These are phyloP conservation scores for Buxus sempervirens DNA, from an alignment of 164 flowering plant species.

Conservation along the genomic window DNA sequence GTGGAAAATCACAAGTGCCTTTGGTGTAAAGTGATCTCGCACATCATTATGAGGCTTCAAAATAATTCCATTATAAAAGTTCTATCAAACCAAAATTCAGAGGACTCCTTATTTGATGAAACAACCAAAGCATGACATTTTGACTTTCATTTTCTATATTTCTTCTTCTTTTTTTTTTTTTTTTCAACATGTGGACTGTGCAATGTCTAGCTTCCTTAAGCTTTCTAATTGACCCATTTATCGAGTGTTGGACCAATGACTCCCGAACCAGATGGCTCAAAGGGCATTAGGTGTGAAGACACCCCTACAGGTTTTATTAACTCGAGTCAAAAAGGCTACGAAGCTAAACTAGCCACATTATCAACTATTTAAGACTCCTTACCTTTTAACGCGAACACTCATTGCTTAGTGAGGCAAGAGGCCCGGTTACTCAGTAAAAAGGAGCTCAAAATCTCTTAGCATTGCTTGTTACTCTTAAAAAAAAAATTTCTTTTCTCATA, in stretches of 20 bases:
- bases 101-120: background rate
- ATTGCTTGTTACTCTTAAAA: background rate
- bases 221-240: background rate
- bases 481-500: no score
- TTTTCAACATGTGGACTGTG: background rate
- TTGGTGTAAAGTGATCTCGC: background rate
- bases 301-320: background rate
- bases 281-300: background rate
- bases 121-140: background rate
- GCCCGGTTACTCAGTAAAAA: background rate
- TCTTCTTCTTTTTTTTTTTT: no score
- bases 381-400: background rate
- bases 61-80: background rate
- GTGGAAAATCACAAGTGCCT: background rate
- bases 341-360: background rate
- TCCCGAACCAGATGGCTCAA: background rate
- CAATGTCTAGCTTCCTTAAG: background rate
- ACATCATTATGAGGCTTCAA: background rate
- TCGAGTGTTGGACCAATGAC: slow-evolving; percentile 1
- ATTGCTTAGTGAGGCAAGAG: background rate
- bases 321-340: background rate
- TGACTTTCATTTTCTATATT: no score
- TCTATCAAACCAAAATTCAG: background rate
- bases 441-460: background rate
- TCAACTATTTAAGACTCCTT: background rate